Base-by-base conservation (phyloP, 495 filamentous ascomycete species). In the Neurospora tetrasperma region DNA sequence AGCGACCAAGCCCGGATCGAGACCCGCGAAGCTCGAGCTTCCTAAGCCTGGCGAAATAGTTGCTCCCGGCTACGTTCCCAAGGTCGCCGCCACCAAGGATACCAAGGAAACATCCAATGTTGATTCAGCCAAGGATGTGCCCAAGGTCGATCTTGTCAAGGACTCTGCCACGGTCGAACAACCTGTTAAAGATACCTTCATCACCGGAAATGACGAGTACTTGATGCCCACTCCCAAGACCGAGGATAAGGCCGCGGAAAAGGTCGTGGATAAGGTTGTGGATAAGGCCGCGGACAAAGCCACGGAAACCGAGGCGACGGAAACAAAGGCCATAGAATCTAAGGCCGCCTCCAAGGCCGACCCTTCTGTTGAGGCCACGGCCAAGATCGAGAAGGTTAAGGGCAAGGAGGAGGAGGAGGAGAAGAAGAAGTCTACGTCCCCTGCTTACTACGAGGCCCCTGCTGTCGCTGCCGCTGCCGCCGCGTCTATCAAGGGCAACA, bases 1-100 rank as follows among this genome's bases (percentile, higher is more conserved):
- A 78, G 84, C 86, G 48, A 90, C 90, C 44, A 89, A 90, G 74
- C 93, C 95, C 54, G 94, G 93, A 4, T 93, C 92, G 69, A 86
- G 94, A 69, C 90, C 92, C 43, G 80, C 83, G 46, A 84, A 86
- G 38, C 43, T 85, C 27, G 43, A 72, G 20, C 77, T 86, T 3
- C 85, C 85, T 2, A 72, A 80, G 42, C 79, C 85, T 14, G 84
- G 82, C 72, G 82, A 77, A 27, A 75, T 62, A 2, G 59, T 48
- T 16, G 40, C 74, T n/a, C 71, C 74, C 5, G 72, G 71, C 27
- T 66, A 41, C 39, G 54, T 69, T n/a, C 38, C 71, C 42, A 40
- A 42, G 69, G 23, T 16, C 40, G 71, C 42, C 39, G 16, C 42
- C 27, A 16, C 10, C 39, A 54, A 73, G 31, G 18, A 54, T 8